Evolutionary conservation across 805 yeast species (phyloP), one percentile per base, ranked within the genome.

Genomic region (Candida alai): DNA sequence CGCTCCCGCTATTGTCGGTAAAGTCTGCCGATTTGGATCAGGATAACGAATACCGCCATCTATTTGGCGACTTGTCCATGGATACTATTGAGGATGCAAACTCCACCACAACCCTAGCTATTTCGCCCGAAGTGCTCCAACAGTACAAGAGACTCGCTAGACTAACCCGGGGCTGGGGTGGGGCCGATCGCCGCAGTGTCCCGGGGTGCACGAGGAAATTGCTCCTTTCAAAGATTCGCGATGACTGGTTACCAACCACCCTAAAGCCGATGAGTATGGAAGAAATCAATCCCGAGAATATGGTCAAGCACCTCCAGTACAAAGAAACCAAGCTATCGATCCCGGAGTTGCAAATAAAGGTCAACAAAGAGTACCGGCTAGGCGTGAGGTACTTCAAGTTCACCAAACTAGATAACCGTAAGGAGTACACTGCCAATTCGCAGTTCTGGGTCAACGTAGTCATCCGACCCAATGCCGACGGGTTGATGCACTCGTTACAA

Each of bases 121-220:
- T 78, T 1, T 73, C 84, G 0, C 90, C 89, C 0, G 88, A 81
- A 41, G 73, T 76, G 13, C 55, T 83, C 37, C 74, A 68, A 32
- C 85, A 80, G 48, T 74, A 81, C 44, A 80, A 76, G 46, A 69
- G 70, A 56, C 42, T 70, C 58, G 70, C 76, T 6, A 64, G 70
- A 35, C 52, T 73, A n/a, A 76, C 84, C 1, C 69, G 84, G 47
- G 88, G 87, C 16, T 86, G 95, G 95, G 83, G 87, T 28, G 95
- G 95, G 0, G 73, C 75, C 42, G 94, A 85, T 48, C 75, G 80
- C 41, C 59, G 82, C 30, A 62, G 76, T 5, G 74, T 84, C 3
- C 96, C 96, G 0, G 90, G 90, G 18, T 75, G 85, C 1, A 58
- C 76, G 0, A 69, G 87, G 42, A 82, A 83, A 45, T 59, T 86